These are phyloP conservation scores for Xylariaceae sp. DNA, from an alignment of 2,329 filamentous ascomycete species.

Conservation along the genomic window DNA sequence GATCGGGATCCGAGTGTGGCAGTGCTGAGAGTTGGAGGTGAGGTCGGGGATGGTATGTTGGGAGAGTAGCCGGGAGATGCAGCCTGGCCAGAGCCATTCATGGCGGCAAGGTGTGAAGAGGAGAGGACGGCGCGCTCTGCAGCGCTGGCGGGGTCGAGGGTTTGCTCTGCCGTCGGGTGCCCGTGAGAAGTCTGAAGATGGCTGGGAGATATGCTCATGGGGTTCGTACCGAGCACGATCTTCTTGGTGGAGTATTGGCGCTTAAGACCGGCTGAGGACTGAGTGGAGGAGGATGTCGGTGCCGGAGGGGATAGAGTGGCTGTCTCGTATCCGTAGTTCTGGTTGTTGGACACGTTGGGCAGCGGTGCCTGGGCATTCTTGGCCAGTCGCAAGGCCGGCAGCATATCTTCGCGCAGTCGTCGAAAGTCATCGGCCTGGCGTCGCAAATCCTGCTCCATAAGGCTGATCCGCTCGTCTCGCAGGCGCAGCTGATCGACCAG, in stretches of 20 bases:
- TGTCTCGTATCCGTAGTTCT: slow-evolving; percentile 50
- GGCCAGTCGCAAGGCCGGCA: slow-evolving; percentile 83
- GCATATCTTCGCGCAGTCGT: slow-evolving; percentile 82
- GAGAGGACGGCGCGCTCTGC: slow-evolving; percentile 64
- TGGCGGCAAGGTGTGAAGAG: slow-evolving; percentile 67
- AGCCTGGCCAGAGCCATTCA: slow-evolving; percentile 61
- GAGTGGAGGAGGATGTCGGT: slow-evolving; percentile 52
- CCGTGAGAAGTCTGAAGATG: slow-evolving; percentile 69
- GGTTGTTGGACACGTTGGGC: slow-evolving; percentile 50
- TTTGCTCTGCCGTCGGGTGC: slow-evolving; percentile 59
- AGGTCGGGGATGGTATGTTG: slow-evolving; percentile 69
- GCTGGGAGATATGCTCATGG: slow-evolving; percentile 76
- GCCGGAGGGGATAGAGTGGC: slow-evolving; percentile 54
- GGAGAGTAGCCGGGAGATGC: slow-evolving; percentile 59
- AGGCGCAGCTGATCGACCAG: slow-evolving; percentile 86
- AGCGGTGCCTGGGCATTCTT: slow-evolving; percentile 91
- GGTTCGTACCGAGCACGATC: slow-evolving; percentile 66
- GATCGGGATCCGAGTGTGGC: slow-evolving; percentile 58
- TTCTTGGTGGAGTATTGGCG: slow-evolving; percentile 76
- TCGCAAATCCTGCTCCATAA: slow-evolving; percentile 79
- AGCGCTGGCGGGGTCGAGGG: slow-evolving; percentile 66
- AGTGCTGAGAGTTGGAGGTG: slow-evolving; percentile 56
- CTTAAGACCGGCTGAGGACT: slow-evolving; percentile 57
- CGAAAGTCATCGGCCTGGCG: slow-evolving; percentile 85
- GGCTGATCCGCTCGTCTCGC: slow-evolving; percentile 84